phyloP scores from a whole-genome alignment of 768 basidiomycete genomes.

The Lactarius psammicola region DNA sequence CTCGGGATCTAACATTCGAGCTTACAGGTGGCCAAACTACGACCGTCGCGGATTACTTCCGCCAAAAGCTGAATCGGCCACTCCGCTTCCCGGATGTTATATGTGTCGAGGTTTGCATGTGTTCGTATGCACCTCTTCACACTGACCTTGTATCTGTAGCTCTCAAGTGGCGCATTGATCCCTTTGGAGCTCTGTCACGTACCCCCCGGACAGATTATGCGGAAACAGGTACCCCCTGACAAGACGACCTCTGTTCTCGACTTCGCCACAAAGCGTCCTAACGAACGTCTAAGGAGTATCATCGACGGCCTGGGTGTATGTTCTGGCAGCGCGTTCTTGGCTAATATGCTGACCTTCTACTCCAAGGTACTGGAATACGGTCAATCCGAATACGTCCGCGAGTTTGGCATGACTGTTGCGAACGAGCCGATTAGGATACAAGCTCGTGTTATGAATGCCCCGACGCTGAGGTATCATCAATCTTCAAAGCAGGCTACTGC shows the following conservation, averaged over 20 bases:
- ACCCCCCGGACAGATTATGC: slow-evolving; percentile 64
- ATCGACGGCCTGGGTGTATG: slow-evolving; percentile 50
- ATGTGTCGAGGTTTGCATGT: slow-evolving; percentile 60
- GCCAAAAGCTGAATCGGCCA: slow-evolving; percentile 47
- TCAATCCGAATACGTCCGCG: slow-evolving; percentile 54
- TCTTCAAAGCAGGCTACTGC: slow-evolving; percentile 56
- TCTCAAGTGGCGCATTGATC: slow-evolving; percentile 58
- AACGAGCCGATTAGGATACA: slow-evolving; percentile 53
- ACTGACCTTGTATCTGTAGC: slow-evolving; percentile 38
- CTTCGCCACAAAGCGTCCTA: slow-evolving; percentile 65
- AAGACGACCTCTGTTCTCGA: slow-evolving; percentile 60
- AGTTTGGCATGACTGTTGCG: slow-evolving; percentile 68
- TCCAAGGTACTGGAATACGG: slow-evolving; percentile 48
- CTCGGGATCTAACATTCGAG: slow-evolving; percentile 53
- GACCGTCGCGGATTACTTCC: slow-evolving; percentile 65
- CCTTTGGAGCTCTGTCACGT: slow-evolving; percentile 69
- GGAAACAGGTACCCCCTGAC: slow-evolving; percentile 67
- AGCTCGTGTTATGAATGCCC: slow-evolving; percentile 63
- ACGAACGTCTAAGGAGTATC: slow-evolving; percentile 56
- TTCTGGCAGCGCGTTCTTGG: background rate
- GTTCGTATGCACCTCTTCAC: background rate
- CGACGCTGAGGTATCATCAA: slow-evolving; percentile 62
- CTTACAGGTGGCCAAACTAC: slow-evolving; percentile 54
- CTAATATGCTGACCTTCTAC: slow-evolving; percentile 3
- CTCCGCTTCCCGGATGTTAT: slow-evolving; percentile 61